Conservation (phyloP, 2,329 filamentous ascomycete genomes). For the Curvularia eragrostidis region DNA sequence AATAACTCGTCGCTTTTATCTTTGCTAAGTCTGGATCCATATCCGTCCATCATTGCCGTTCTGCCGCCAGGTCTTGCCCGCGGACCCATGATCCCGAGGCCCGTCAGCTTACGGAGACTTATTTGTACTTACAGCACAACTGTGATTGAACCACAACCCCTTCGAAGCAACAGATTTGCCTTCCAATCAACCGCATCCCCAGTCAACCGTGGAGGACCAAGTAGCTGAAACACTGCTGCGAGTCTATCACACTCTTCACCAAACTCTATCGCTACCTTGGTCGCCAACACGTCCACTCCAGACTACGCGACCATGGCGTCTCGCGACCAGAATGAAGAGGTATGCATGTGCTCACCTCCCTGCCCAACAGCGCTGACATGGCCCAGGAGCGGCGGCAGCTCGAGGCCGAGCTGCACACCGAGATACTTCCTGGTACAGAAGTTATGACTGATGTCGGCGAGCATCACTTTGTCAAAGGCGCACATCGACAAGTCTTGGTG, state of each 20-base stretch:
- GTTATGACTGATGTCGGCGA: slow-evolving; percentile 67
- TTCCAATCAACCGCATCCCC: background rate
- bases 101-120: background rate
- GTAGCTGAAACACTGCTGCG: background rate
- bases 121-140: background rate
- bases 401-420: slow-evolving; percentile 60
- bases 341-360: background rate
- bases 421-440: slow-evolving; percentile 65
- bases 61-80: background rate
- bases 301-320: slow-evolving; percentile 12
- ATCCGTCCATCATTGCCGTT: slow-evolving; percentile 6
- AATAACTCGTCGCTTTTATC: background rate
- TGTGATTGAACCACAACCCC: background rate
- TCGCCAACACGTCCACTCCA: background rate
- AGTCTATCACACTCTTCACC: background rate
- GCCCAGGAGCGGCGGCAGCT: slow-evolving; percentile 54
- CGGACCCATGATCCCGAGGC: slow-evolving; percentile 2
- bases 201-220: background rate
- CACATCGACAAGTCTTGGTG: slow-evolving; percentile 56
- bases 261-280: background rate
- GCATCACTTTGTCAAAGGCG: slow-evolving; percentile 68
- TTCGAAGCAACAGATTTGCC: background rate
- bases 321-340: slow-evolving; percentile 19
- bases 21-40: background rate
- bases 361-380: background rate